Evolutionary conservation across 805 yeast species (phyloP), one percentile per base, ranked within the genome.

Genomic region (Starmera caribaea): DNA sequence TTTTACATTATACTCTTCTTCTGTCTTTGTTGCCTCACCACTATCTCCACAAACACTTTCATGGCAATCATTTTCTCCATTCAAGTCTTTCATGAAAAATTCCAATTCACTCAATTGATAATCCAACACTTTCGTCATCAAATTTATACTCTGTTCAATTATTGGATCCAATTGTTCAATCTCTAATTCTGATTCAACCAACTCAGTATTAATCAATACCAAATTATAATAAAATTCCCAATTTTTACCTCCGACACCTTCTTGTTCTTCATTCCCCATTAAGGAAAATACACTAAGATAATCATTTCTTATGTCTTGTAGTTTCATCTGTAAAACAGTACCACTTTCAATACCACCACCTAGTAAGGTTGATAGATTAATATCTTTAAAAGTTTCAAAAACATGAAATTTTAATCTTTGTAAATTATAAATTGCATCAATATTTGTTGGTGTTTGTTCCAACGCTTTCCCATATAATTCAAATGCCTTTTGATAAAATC

Each of bases 401-500:
- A 81, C 81, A 42, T 73, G 76, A 45, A 71, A 78, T 16, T 77
- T 55, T 44, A 81, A 61, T 41, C 90, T 54, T 15, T 76, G 66
- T 3, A 74, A 60, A 55, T 81, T 82, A 54, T 80, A 81, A 44
- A 69, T 61, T 13, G 75, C 63, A 51, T 81, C 86, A 26, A 62
- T 24, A 10, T 41, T 31, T 17, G 37, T 21, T n/a, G 39, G 15
- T 28, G 36, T 40, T 45, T 38, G 15, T 24, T 24, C 10, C 5
- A 47, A 34, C 1, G 77, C 68, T 29, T 48, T 47, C 3, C 44
- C 39, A 48, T 80, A 81, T 33, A 55, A 47, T 10, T 51, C 54
- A 44, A 64, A 72, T 0, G 87, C 81, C 38, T 69, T 61, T 46
- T 78, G 79, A 53, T 79, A 81, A 46, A 80, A 80, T 32, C 89